Evolutionary conservation across 495 filamentous ascomycete genomes (phyloP).

Genomic region (Entonaema liquescens): DNA sequence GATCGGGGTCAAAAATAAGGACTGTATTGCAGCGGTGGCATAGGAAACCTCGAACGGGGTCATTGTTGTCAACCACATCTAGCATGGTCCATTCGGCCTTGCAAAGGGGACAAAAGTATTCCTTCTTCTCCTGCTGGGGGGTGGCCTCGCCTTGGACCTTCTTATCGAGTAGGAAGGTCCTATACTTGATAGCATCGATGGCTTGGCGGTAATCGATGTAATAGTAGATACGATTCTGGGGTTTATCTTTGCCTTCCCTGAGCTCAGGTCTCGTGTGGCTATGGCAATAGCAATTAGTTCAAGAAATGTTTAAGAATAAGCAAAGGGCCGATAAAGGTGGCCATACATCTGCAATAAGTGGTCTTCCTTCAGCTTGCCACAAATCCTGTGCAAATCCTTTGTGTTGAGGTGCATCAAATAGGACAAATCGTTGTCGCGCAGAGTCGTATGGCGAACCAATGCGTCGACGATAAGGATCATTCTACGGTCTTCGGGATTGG

Average conservation of each 20-base stretch:
- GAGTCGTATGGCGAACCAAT: constrained; percentile 85
- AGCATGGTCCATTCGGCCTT: constrained; percentile 82
- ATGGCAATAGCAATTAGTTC: constrained; percentile 34
- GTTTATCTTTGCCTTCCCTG: constrained; percentile 80
- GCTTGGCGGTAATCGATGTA: constrained; percentile 94
- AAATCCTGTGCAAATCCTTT: constrained; percentile 89
- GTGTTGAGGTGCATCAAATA: constrained; percentile 84
- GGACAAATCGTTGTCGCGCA: constrained; percentile 88
- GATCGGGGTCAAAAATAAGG: constrained; percentile 72
- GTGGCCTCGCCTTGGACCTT: constrained; percentile 82
- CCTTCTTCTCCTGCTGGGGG: constrained; percentile 85
- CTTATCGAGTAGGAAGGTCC: constrained; percentile 83
- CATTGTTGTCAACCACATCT: constrained; percentile 79
- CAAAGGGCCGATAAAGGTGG: constrained; percentile 13
- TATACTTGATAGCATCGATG: constrained; percentile 96
- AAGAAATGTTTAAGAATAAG: constrained; percentile 1
- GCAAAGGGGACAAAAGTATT: constrained; percentile 86
- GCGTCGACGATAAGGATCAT: constrained; percentile 93
- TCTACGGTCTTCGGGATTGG: constrained; percentile 65
- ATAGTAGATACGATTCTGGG: constrained; percentile 89
- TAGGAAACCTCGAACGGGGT: constrained; percentile 70
- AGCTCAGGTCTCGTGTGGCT: constrained; percentile 82
- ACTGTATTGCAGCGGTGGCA: constrained; percentile 82
- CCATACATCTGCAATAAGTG: constrained; percentile 82
- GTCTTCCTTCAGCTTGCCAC: constrained; percentile 82